Conservation (phyloP, 2,329 filamentous ascomycete genomes). For the Helicocarpus griseus region DNA sequence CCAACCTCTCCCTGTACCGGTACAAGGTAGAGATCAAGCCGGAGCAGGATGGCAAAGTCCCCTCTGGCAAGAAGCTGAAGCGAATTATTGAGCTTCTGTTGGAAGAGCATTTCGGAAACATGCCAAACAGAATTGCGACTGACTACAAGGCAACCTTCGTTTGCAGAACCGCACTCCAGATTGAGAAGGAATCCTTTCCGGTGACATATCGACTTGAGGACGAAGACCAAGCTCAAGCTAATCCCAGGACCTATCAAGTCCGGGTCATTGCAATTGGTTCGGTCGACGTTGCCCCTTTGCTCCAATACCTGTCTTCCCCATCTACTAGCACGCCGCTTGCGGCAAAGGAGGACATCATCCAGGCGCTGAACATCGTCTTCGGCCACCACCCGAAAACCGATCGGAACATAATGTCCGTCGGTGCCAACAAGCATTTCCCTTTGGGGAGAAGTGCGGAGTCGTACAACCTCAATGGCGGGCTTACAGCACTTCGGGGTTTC, state of each 20-base stretch:
- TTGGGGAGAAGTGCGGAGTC: slow-evolving; percentile 25
- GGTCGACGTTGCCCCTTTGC: slow-evolving; percentile 31
- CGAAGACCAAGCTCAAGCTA: slow-evolving; percentile 25
- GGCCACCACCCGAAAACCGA: slow-evolving; percentile 38
- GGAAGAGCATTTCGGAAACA: slow-evolving; percentile 25
- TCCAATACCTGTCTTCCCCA: slow-evolving; percentile 34
- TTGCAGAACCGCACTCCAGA: slow-evolving; percentile 19
- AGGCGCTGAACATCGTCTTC: slow-evolving; percentile 51
- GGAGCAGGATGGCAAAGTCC: slow-evolving; percentile 18
- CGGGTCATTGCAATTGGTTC: slow-evolving; percentile 24
- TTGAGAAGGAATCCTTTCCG: slow-evolving; percentile 14
- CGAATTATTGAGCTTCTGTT: slow-evolving; percentile 41
- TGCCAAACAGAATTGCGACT: slow-evolving; percentile 25
- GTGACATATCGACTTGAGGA: slow-evolving; percentile 27
- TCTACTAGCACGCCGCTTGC: slow-evolving; percentile 28
- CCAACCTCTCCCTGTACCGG: slow-evolving; percentile 27
- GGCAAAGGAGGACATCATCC: slow-evolving; percentile 42
- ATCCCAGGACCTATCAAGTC: slow-evolving; percentile 27
- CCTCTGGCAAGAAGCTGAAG: slow-evolving; percentile 35
- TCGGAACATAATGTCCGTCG: slow-evolving; percentile 35
- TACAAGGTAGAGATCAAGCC: slow-evolving; percentile 31
- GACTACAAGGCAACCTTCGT: slow-evolving; percentile 33
- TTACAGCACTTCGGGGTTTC: slow-evolving; percentile 52
- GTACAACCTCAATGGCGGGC: slow-evolving; percentile 38
- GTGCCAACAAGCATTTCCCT: slow-evolving; percentile 46